Conservation (phyloP, 2,329 filamentous ascomycete genomes). For the Pseudogymnoascus sp. region DNA sequence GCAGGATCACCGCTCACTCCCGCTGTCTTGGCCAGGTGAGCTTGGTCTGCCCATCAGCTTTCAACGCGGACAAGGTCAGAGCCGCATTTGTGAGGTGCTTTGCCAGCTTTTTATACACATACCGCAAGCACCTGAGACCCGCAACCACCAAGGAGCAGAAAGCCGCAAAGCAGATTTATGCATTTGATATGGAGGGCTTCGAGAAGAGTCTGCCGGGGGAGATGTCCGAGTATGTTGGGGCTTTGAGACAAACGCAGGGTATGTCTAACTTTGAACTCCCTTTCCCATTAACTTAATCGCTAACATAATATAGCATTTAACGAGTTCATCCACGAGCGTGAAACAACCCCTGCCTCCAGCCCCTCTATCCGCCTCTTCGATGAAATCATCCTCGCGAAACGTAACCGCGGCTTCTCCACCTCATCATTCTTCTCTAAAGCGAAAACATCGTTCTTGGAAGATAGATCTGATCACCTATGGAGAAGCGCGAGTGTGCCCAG, state of each 20-base stretch:
- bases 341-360: conserved; percentile 53
- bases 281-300: conserved; percentile 29
- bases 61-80: conserved; percentile 52
- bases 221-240: conserved; percentile 54
- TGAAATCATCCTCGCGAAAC: conserved; percentile 74
- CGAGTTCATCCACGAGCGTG: conserved; percentile 77
- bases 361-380: conserved; percentile 70
- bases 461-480: conserved; percentile 74
- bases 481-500: conserved; percentile 55
- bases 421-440: conserved; percentile 41
- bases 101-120: conserved; percentile 58
- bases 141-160: conserved; percentile 53
- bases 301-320: conserved; percentile 54
- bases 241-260: conserved; percentile 62
- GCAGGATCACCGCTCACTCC: conserved; percentile 48
- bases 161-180: conserved; percentile 49
- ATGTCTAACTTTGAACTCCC: conserved; percentile 21
- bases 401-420: conserved; percentile 53
- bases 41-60: conserved; percentile 55
- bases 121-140: conserved; percentile 50
- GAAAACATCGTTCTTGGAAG: conserved; percentile 54
- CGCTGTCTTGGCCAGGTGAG: conserved; percentile 55
- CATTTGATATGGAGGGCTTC: conserved; percentile 59
- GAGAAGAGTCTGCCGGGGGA: conserved; percentile 57
- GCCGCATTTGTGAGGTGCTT: conserved; percentile 58